Evolutionary conservation across 1,139 yeast genomes (phyloP).

Genomic region (Geotrichum cucujoidarum): DNA sequence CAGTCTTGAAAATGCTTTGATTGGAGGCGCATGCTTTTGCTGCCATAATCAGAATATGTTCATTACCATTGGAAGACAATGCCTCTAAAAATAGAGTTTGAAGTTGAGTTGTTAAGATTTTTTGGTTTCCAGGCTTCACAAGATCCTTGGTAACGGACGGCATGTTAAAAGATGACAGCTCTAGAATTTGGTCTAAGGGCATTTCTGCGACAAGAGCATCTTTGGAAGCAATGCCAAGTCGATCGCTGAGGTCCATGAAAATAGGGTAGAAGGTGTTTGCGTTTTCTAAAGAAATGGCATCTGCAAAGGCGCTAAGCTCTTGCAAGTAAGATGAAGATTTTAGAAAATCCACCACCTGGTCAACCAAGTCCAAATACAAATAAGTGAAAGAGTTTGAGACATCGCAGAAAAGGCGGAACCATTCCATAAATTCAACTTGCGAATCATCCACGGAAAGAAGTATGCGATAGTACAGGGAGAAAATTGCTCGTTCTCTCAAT

Average conservation of each 20-base stretch:
- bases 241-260: slow-evolving; percentile 12
- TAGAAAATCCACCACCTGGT: slow-evolving; percentile 9
- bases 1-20: slow-evolving; percentile 5
- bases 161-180: slow-evolving; percentile 5
- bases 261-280: slow-evolving; percentile 7
- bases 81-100: too few species aligned
- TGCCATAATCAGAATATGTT: slow-evolving; percentile 2
- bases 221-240: neutral
- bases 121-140: neutral
- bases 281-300: neutral
- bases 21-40: too few species aligned
- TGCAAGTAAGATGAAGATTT: slow-evolving; percentile 3
- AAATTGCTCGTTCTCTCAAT: slow-evolving; percentile 44
- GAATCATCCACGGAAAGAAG: slow-evolving; percentile 5
- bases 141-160: slow-evolving; percentile 2
- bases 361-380: slow-evolving; percentile 11
- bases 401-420: slow-evolving; percentile 14
- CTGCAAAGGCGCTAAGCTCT: slow-evolving; percentile 3
- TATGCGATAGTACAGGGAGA: slow-evolving; percentile 13
- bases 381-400: slow-evolving; percentile 4
- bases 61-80: slow-evolving; percentile 1
- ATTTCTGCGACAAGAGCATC: neutral
- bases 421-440: slow-evolving; percentile 8
- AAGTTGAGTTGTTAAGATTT: too few species aligned
- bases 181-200: slow-evolving; percentile 4